Evolutionary conservation across 305 asterid species (phyloP), one percentile per base, ranked within the genome.

Genomic region (Fraxinus xanthoxyloides): DNA sequence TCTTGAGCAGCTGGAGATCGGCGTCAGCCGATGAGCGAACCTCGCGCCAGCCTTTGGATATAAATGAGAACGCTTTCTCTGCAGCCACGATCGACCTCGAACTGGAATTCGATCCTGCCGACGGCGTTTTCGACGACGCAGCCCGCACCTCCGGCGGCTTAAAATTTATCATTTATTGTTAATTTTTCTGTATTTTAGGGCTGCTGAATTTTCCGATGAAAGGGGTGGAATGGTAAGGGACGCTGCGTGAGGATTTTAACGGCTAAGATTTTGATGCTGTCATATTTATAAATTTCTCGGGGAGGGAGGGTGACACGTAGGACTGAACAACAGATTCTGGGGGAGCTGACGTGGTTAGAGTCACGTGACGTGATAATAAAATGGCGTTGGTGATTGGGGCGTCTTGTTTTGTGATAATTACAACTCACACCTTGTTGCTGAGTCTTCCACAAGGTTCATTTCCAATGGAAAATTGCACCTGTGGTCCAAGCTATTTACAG

Each of bases 1-100:
- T 93, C 75, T 95, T 97, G 4, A 96, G 91, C 80, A 94, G 85
- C 83, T 93, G 98, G 72, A 96, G 86, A 87, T 96, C 99, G 13
- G 98, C 98, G 75, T 92, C 98, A 34, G 99, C 98, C 0, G 99
- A 96, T 1, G 98, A 90, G 21, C 98, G 95, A 51, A 96, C 98
- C 85, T 97, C 98, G 76, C 94, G 90, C 99, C 98, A 97, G 19
- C 99, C 98, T 84, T 94, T 94, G 40, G 99, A 93, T 61, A 97
- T 89, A 87, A 97, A 93, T 73, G 99, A 97, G 51, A 94, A 80
- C 3, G 99, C 99, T 23, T 95, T 94, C 92, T 91, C 96, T 75
- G 98, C 98, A 77, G 99, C 86, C 36, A 89, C 98, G 84, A 78
- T 61, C 51, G 94, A 90, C 81, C 84, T 81, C 9, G 89, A 48